A percentile compares a stretch with the other conserved stretches of the same genome.
These are phyloP conservation scores for Fusarium torulosum DNA, from an alignment of 2,329 filamentous ascomycete species.

Conservation along the genomic window DNA sequence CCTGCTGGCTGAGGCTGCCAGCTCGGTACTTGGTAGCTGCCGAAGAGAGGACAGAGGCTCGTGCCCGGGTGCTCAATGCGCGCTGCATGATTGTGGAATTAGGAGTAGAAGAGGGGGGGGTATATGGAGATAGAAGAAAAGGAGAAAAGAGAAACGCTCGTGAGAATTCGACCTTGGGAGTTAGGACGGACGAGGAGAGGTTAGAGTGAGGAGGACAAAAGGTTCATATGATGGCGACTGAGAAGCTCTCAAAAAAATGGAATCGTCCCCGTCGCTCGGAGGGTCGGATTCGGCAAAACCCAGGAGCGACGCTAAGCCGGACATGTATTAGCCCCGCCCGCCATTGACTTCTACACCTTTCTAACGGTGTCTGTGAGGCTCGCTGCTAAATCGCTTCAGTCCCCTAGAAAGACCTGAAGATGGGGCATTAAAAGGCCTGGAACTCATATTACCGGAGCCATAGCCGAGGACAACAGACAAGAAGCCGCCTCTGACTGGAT, in stretches of 20 bases:
- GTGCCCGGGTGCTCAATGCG: constrained; percentile 83
- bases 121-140: constrained; percentile 50
- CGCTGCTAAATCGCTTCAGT: constrained; percentile 15
- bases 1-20: constrained; percentile 81
- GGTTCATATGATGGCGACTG: constrained; percentile 48
- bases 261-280: constrained; percentile 51
- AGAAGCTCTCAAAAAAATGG: constrained; percentile 55
- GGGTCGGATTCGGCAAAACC: constrained; percentile 56
- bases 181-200: constrained; percentile 39
- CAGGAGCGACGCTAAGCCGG: constrained; percentile 50
- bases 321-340: constrained; percentile 48
- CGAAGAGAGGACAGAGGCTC: constrained; percentile 83
- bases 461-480: constrained; percentile 40
- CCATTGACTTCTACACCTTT: constrained; percentile 54
- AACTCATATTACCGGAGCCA: constrained; percentile 37
- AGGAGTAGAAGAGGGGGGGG: constrained; percentile 46
- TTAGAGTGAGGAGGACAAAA: constrained; percentile 40
- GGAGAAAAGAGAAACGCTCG: constrained; percentile 47
- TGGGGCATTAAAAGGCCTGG: constrained; percentile 25
- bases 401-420: constrained; percentile 20
- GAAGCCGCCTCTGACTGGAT: constrained; percentile 19
- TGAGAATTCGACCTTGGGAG: constrained; percentile 48
- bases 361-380: constrained; percentile 51
- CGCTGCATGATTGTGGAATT: constrained; percentile 83
- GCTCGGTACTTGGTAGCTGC: constrained; percentile 74